Evolutionary conservation across 495 filamentous ascomycete species (phyloP).

Genomic region (Staphylotrichum tortipilum): DNA sequence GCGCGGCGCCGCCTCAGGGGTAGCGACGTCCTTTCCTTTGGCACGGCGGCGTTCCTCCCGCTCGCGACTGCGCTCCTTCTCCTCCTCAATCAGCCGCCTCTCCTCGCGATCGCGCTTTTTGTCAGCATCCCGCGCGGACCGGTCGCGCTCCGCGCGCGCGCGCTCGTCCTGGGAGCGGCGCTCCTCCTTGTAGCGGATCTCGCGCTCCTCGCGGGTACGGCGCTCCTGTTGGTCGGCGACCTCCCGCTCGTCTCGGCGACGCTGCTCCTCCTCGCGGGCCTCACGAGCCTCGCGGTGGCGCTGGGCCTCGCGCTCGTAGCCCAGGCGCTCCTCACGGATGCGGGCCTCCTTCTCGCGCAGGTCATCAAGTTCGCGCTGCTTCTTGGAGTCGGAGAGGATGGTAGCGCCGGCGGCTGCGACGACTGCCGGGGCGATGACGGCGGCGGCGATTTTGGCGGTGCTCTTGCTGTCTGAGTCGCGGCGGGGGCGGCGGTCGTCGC

Average conservation of each 20-base stretch:
- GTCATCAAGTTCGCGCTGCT: constrained; percentile 14
- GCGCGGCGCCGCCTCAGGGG: constrained; percentile 21
- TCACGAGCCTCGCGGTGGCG: constrained; percentile 22
- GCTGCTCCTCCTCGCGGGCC: constrained; percentile 17
- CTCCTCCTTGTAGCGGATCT: constrained; percentile 17
- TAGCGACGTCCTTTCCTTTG: constrained; percentile 16
- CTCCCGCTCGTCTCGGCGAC: constrained; percentile 20
- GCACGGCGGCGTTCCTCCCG: constrained; percentile 14
- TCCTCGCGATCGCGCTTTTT: constrained; percentile 21
- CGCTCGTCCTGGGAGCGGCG: constrained; percentile 16
- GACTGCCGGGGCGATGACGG: constrained; percentile 1
- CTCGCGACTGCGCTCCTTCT: constrained; percentile 14
- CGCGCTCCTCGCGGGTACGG: constrained; percentile 19
- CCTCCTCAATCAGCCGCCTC: constrained; percentile 16
- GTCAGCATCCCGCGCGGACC: constrained; percentile 1
- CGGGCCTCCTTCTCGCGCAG: constrained; percentile 11
- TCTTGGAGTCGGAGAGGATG: constrained; percentile 9
- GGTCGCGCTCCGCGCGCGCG: constrained; percentile 13
- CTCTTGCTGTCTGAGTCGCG: background rate
- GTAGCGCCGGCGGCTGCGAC: background rate
- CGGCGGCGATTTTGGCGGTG: background rate
- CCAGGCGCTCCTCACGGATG: constrained; percentile 4
- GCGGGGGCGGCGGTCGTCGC: constrained; percentile 11
- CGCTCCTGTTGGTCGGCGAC: too few relatives aligned
- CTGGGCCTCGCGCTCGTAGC: constrained; percentile 14